phyloP scores from a whole-genome alignment of 768 basidiomycete genomes.

The Phaeotremella fagi region DNA sequence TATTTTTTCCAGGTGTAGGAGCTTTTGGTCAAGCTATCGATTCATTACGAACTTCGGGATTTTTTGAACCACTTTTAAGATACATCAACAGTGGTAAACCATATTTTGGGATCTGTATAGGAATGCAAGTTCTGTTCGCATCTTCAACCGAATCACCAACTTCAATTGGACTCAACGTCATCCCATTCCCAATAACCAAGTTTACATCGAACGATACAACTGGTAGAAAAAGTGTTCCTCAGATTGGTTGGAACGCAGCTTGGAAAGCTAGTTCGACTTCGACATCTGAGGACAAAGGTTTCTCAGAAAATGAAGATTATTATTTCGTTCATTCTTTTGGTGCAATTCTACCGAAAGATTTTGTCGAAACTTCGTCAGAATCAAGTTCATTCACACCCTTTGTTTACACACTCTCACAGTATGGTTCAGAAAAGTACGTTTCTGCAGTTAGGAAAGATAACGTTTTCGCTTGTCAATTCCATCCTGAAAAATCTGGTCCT shows the following conservation, averaged over 20 bases:
- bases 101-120: conserved; percentile 93
- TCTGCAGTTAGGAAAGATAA: conserved; percentile 76
- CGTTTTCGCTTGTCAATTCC: conserved; percentile 91
- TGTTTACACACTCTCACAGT: conserved; percentile 82
- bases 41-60: conserved; percentile 65
- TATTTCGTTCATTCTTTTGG: conserved; percentile 95
- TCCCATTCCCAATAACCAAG: conserved; percentile 71
- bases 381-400: conserved; percentile 59
- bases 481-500: conserved; percentile 92
- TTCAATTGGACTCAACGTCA: conserved; percentile 69
- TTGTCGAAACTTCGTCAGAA: no score
- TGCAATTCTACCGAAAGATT: conserved; percentile 26
- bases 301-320: conserved; percentile 59
- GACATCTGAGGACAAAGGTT: conserved; percentile 53
- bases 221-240: conserved; percentile 77
- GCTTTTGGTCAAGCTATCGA: conserved; percentile 82
- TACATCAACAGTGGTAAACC: conserved; percentile 85
- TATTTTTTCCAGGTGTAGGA: conserved; percentile 96
- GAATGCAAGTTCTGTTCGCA: conserved; percentile 91
- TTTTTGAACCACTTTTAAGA: conserved; percentile 69
- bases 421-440: conserved; percentile 87
- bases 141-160: conserved; percentile 73
- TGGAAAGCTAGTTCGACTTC: conserved; percentile 54
- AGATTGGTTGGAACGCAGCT: conserved; percentile 94
- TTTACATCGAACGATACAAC: conserved; percentile 54